phyloP scores from a whole-genome alignment of 2,329 filamentous ascomycete genomes.

The Ascochyta pisi region DNA sequence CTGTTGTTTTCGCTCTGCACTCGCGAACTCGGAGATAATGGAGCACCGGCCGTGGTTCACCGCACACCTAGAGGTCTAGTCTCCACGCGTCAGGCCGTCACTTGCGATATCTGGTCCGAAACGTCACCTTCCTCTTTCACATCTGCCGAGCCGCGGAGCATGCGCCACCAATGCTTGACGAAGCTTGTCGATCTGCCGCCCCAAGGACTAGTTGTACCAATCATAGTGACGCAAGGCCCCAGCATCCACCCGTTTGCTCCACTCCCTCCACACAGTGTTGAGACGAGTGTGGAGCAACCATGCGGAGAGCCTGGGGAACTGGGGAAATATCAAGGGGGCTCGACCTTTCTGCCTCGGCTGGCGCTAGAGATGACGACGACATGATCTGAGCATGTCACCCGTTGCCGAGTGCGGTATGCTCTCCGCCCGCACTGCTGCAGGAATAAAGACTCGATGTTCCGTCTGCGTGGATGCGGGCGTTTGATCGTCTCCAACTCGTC shows the following conservation, averaged over 20 bases:
- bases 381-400: background rate
- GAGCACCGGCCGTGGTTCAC: background rate
- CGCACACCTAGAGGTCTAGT: background rate
- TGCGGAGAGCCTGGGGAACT: conserved; percentile 18
- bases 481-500: background rate
- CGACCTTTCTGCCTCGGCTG: conserved; percentile 11
- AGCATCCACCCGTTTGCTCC: background rate
- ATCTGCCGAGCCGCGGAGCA: conserved; percentile 10
- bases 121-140: background rate
- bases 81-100: background rate
- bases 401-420: background rate
- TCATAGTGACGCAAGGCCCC: background rate
- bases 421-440: no score
- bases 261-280: background rate
- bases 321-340: conserved; percentile 1
- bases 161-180: conserved; percentile 10
- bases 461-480: background rate
- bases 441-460: conserved; percentile 1
- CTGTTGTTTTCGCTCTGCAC: no score
- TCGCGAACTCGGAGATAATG: background rate
- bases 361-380: conserved; percentile 13
- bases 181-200: conserved; percentile 11
- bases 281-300: background rate
- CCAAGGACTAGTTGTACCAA: conserved; percentile 1
- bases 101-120: background rate